A percentile compares a stretch with the other conserved stretches of the same genome.
These are phyloP conservation scores for Pythium rhizo-oryzae DNA, from an alignment of 352 stramenopile genomes.

Conservation along the genomic window DNA sequence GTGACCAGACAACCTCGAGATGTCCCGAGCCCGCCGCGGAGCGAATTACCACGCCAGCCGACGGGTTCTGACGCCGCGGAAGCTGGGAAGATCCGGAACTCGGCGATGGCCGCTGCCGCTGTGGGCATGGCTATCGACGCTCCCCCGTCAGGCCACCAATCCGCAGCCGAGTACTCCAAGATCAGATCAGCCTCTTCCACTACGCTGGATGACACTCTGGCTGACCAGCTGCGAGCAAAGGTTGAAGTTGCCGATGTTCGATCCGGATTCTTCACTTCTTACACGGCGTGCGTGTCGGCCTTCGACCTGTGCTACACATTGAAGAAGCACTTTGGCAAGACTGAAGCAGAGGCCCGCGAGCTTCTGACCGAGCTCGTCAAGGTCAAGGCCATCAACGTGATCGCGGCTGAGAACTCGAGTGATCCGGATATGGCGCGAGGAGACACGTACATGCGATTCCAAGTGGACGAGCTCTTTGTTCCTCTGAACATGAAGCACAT, in stretches of 20 bases:
- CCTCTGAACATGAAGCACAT: conserved; percentile 85
- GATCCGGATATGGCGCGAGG: conserved; percentile 49
- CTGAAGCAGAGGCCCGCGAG: conserved; percentile 39
- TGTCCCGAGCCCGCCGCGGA: conserved; percentile 4
- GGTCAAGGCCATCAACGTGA: conserved; percentile 50
- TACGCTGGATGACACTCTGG: conserved; percentile 62
- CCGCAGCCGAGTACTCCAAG: conserved; percentile 38
- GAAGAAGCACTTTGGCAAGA: conserved; percentile 65
- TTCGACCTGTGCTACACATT: conserved; percentile 53
- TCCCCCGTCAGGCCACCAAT: conserved; percentile 34
- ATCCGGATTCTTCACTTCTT: conserved; percentile 74
- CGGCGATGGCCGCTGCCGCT: conserved; percentile 53
- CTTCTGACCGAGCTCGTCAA: conserved; percentile 52
- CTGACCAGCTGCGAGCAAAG: conserved; percentile 60
- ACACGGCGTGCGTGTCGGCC: conserved; percentile 58
- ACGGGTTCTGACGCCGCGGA: conserved; percentile 20
- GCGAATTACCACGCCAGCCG: conserved; percentile 7
- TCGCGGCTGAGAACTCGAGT: conserved; percentile 52
- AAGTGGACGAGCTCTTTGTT: conserved; percentile 83
- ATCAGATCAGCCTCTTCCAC: conserved; percentile 38
- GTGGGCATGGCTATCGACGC: conserved; percentile 38
- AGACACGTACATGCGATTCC: conserved; percentile 78
- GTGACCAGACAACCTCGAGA: conserved; percentile 17
- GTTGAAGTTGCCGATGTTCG: conserved; percentile 63
- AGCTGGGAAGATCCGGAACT: conserved; percentile 49